Conservation (phyloP, 1,284 basidiomycete genomes). For the Nidula niveotomentosa region DNA sequence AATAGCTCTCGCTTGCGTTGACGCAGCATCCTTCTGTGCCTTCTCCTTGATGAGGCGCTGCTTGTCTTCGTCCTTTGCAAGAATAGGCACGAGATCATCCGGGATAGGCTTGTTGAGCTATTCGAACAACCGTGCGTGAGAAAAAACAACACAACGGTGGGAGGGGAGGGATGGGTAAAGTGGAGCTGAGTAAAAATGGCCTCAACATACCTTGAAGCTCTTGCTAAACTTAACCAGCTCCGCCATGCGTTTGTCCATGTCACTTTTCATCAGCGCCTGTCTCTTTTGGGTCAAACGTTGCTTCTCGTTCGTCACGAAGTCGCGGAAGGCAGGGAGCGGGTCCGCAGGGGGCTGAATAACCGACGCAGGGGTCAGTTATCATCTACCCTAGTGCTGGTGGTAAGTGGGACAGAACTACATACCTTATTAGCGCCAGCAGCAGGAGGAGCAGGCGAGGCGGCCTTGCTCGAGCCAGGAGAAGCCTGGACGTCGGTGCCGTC, state of each 20-base stretch:
- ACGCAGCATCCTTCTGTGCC: constrained; percentile 65
- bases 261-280: constrained; percentile 87
- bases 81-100: constrained; percentile 89
- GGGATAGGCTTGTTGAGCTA: constrained; percentile 94
- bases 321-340: constrained; percentile 78
- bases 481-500: constrained; percentile 58
- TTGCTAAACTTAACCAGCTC: constrained; percentile 92
- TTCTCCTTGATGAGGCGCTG: constrained; percentile 83
- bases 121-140: constrained; percentile 6
- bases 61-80: constrained; percentile 89
- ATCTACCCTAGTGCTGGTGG: background rate
- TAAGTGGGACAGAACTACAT: constrained; percentile 3
- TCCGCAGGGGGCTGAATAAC: constrained; percentile 58
- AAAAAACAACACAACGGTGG: constrained; percentile 1
- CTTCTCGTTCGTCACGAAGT: constrained; percentile 89
- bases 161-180: too few species aligned
- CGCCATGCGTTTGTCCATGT: constrained; percentile 91
- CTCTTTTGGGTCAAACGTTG: constrained; percentile 89
- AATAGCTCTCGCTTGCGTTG: constrained; percentile 64
- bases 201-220: constrained; percentile 79
- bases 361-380: background rate
- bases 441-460: constrained; percentile 8
- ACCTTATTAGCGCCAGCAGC: constrained; percentile 28
- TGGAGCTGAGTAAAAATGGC: background rate
- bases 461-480: constrained; percentile 52